Percentiles rank a stretch among this genome's conserved stretches.
Conservation (phyloP, 768 basidiomycete genomes). For the Collybia mongolica region DNA sequence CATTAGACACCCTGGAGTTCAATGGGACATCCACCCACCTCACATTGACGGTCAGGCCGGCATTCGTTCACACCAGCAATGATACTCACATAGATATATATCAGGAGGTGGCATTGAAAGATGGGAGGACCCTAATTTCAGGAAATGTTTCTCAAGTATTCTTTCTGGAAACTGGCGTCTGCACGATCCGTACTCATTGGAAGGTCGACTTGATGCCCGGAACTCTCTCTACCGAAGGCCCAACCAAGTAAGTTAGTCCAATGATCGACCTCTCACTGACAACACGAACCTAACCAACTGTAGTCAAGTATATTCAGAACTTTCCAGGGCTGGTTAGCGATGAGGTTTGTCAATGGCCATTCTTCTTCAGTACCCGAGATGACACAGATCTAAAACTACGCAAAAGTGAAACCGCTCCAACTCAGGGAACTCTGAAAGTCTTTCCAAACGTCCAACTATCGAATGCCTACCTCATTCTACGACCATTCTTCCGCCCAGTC, state of each 20-base stretch:
- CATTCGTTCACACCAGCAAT: background rate
- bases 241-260: conserved; percentile 36
- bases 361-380: background rate
- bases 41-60: conserved; percentile 39
- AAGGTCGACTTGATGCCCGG: conserved; percentile 56
- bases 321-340: conserved; percentile 78
- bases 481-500: conserved; percentile 70
- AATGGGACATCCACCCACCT: conserved; percentile 49
- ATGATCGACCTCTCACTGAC: no score
- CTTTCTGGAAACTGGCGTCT: conserved; percentile 59
- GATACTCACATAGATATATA: conserved; percentile 2
- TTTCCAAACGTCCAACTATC: conserved; percentile 66
- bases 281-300: no score
- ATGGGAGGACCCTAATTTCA: conserved; percentile 63
- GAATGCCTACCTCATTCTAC: conserved; percentile 70
- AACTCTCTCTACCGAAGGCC: conserved; percentile 62
- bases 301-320: conserved; percentile 54
- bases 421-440: conserved; percentile 66
- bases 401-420: conserved; percentile 60
- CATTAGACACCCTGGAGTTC: conserved; percentile 63
- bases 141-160: conserved; percentile 61
- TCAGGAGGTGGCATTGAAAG: conserved; percentile 74
- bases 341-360: conserved; percentile 42
- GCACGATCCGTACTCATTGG: conserved; percentile 68
- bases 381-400: background rate